phyloP scores from a whole-genome alignment of 1,139 yeast species.

The Saccharomyces hybrid region DNA sequence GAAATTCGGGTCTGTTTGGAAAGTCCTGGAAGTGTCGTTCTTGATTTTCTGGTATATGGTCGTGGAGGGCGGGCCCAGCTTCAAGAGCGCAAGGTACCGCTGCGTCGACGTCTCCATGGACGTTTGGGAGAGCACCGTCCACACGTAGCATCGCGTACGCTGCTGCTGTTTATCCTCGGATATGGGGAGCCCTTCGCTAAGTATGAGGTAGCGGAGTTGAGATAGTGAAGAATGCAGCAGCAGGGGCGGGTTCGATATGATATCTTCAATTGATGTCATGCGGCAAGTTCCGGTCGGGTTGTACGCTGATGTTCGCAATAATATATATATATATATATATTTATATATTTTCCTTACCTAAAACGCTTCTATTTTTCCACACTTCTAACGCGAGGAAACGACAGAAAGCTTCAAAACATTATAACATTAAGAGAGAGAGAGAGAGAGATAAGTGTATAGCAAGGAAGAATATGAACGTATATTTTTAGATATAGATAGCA shows the following conservation, averaged over 20 bases:
- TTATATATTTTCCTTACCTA: no score
- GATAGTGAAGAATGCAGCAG: conserved; percentile 62
- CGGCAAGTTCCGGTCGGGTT: neutral
- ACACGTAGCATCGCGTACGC: conserved; percentile 51
- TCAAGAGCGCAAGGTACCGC: conserved; percentile 49
- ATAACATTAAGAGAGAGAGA: no score
- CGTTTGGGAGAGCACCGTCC: conserved; percentile 71
- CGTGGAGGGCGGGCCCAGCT: conserved; percentile 49
- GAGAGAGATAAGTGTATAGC: no score
- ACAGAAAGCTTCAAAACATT: no score
- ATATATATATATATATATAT: no score
- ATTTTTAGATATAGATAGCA: no score
- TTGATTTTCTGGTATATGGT: conserved; percentile 55
- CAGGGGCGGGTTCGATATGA: conserved; percentile 28
- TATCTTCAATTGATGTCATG: conserved; percentile 26
- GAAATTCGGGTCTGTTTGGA: conserved; percentile 67
- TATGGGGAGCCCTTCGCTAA: conserved; percentile 65
- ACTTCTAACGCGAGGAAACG: no score
- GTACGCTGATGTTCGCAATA: no score
- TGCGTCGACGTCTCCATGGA: conserved; percentile 49
- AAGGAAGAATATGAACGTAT: no score
- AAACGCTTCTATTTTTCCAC: no score
- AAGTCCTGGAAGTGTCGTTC: conserved; percentile 82
- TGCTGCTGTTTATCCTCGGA: conserved; percentile 36
- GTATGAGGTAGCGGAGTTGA: conserved; percentile 69